A percentile compares a stretch with the other conserved stretches of the same genome.
phyloP scores from a whole-genome alignment of 1,284 basidiomycete species.

The Chiua sp. region DNA sequence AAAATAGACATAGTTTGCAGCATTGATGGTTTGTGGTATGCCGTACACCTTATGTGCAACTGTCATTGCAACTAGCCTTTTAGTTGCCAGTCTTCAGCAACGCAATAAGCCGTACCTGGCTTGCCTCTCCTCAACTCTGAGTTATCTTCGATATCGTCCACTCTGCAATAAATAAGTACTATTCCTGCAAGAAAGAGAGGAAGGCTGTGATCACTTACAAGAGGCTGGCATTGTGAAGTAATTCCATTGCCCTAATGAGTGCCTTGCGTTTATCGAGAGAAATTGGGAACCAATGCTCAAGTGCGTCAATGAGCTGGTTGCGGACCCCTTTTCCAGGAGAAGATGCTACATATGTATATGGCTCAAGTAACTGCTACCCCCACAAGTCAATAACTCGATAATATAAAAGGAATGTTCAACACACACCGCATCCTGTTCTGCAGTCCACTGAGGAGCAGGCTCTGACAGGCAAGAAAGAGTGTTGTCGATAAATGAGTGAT shows the following conservation, averaged over 20 bases:
- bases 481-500: slow-evolving; percentile 28
- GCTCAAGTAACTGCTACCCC: slow-evolving; percentile 73
- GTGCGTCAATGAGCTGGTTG: slow-evolving; percentile 87
- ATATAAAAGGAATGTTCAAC: not conserved
- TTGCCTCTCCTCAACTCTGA: too few relatives aligned
- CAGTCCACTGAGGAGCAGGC: slow-evolving; percentile 11
- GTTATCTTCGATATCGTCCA: too few relatives aligned
- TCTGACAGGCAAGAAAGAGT: slow-evolving; percentile 25
- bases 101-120: too few relatives aligned
- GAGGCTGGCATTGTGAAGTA: slow-evolving; percentile 94
- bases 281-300: slow-evolving; percentile 92
- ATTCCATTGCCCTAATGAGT: slow-evolving; percentile 83
- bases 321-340: too few relatives aligned
- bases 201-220: slow-evolving; percentile 17
- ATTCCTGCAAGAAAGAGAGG: not conserved
- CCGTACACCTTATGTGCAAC: too few relatives aligned
- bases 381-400: not conserved
- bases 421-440: slow-evolving; percentile 29
- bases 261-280: slow-evolving; percentile 71
- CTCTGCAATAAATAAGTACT: slow-evolving; percentile 33
- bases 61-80: too few relatives aligned
- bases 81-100: too few relatives aligned
- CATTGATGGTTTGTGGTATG: slow-evolving; percentile 57
- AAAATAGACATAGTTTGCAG: slow-evolving; percentile 92
- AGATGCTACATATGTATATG: slow-evolving; percentile 86